phyloP scores from a whole-genome alignment of 805 yeast genomes.

The Tetrapisispora arboricola region DNA sequence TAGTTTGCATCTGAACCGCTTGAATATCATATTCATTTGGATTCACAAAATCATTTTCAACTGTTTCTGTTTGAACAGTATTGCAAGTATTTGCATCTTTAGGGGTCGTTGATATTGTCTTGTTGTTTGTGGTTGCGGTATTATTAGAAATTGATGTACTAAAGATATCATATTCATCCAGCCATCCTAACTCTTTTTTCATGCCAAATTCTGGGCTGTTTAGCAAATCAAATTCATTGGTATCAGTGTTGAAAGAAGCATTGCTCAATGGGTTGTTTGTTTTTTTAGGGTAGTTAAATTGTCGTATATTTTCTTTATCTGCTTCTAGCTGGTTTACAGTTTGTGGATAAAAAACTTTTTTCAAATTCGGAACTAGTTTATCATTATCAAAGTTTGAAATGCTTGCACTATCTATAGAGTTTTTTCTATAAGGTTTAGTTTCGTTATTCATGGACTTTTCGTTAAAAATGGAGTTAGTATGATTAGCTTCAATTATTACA shows the following conservation, averaged over 20 bases:
- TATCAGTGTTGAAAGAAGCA: neutral
- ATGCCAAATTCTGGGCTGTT: conserved; percentile 11
- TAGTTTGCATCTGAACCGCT: neutral
- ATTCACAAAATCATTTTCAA: conserved; percentile 7
- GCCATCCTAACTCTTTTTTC: conserved; percentile 11
- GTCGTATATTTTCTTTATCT: conserved; percentile 25
- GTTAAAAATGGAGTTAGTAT: neutral
- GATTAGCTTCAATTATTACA: conserved; percentile 4
- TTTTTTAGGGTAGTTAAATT: conserved; percentile 3
- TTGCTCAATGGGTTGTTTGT: neutral
- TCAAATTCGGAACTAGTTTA: neutral
- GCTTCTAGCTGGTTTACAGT: conserved; percentile 4
- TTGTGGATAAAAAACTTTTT: neutral
- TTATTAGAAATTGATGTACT: conserved; percentile 8
- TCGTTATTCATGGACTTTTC: neutral
- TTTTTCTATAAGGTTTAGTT: neutral
- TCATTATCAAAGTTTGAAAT: neutral
- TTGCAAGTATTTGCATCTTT: conserved; percentile 14
- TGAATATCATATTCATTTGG: neutral
- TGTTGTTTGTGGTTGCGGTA: neutral
- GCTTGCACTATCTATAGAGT: neutral
- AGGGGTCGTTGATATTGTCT: conserved; percentile 11
- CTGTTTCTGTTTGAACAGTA: conserved; percentile 10
- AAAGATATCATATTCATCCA: conserved; percentile 16
- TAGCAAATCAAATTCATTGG: conserved; percentile 10